Conservation (phyloP, 2,329 filamentous ascomycete species). For the Colletotrichum sp. region DNA sequence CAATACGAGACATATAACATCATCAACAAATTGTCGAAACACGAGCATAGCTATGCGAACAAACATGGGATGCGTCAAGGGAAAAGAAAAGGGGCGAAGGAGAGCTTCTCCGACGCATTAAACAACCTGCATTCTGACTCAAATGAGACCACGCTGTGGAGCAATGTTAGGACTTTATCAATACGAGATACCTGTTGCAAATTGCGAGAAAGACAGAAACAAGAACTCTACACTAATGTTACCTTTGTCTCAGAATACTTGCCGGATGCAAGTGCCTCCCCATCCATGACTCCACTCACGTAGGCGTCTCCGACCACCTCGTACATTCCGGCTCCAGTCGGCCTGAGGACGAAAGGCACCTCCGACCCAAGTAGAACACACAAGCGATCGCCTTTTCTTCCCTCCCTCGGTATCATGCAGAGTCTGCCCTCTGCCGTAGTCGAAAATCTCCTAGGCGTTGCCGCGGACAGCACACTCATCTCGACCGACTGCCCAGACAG, state of each 20-base stretch:
- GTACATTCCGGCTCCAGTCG: background rate
- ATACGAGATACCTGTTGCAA: background rate
- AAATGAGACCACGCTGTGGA: background rate
- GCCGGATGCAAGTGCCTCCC: background rate
- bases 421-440: background rate
- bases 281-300: conserved; percentile 6
- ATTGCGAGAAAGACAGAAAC: background rate
- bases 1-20: rapidly evolving
- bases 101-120: background rate
- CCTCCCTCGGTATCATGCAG: background rate
- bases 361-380: background rate
- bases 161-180: background rate
- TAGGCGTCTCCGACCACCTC: conserved; percentile 1
- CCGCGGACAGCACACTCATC: background rate
- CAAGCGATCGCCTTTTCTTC: background rate
- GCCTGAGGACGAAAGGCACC: conserved; percentile 1
- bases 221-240: background rate
- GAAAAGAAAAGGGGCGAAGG: background rate
- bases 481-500: background rate
- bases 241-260: background rate
- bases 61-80: background rate
- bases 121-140: background rate
- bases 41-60: background rate
- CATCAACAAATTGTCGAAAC: background rate
- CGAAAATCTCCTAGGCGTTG: background rate